Evolutionary conservation across 306 rosid species (phyloP).

Genomic region (Quercus ilex): DNA sequence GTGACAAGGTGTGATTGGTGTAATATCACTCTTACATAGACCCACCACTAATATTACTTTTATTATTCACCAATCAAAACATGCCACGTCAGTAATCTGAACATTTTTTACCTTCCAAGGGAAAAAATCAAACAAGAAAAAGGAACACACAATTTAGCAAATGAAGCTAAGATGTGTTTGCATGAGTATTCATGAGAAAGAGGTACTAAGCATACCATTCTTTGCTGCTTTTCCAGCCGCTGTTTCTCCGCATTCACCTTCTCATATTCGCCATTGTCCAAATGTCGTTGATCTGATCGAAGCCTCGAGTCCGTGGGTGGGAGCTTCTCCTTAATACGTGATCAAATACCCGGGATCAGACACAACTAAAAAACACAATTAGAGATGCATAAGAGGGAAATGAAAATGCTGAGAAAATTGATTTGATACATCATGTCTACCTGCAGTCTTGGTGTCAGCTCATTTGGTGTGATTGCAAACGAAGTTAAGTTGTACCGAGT

Average conservation of each 20-base stretch:
- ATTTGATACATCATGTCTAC: slow-evolving; percentile 50
- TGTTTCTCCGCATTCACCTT: slow-evolving; percentile 88
- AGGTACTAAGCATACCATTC: slow-evolving; percentile 67
- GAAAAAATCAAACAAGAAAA: not conserved
- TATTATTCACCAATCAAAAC: too few relatives aligned
- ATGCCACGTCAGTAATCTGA: too few relatives aligned
- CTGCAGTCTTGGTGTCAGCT: slow-evolving; percentile 87
- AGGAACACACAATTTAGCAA: not conserved
- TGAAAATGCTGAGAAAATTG: slow-evolving; percentile 28
- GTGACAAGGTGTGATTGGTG: too few relatives aligned
- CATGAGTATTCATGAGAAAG: not conserved
- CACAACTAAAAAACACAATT: slow-evolving; percentile 48
- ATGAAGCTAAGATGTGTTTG: not conserved
- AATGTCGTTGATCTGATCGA: slow-evolving; percentile 90
- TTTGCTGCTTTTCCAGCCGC: slow-evolving; percentile 86
- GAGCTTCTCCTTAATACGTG: slow-evolving; percentile 96
- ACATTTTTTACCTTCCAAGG: not conserved
- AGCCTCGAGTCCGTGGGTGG: slow-evolving; percentile 98
- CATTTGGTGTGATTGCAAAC: slow-evolving; percentile 91
- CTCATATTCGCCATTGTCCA: slow-evolving; percentile 95
- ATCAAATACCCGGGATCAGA: slow-evolving; percentile 89
- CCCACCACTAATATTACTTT: too few relatives aligned
- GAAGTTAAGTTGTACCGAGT: slow-evolving; percentile 94
- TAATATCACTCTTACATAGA: too few relatives aligned
- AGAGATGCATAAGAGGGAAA: slow-evolving; percentile 49